Base-by-base conservation (phyloP, 768 basidiomycete species). In the Rhodosporidiobolus odoratus region DNA sequence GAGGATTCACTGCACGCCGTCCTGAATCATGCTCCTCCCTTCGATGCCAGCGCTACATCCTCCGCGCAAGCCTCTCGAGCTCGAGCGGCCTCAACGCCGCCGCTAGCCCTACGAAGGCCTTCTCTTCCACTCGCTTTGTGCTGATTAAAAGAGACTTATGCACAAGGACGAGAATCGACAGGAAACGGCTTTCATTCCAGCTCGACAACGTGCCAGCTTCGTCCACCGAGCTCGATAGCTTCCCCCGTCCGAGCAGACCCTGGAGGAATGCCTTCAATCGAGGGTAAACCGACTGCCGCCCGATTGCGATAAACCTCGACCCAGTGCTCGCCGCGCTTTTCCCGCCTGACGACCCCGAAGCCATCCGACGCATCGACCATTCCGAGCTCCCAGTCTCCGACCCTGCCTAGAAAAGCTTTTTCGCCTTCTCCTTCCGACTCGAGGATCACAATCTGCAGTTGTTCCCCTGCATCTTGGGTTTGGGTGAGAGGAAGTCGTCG, bases 301-400 rank as follows among this genome's bases (percentile, higher is more conserved):
- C 7, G 45, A 30, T 27, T 47, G 6, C 8, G 10, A 25, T 38
- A 25, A 6, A 50, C 25, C 34, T 48, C 60, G 16, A 23, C 30
- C 67, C 67, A 68, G 8, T 23, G 4, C 21, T 32, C 62, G 3
- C 30, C 52, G 3, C 17, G 21, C 60, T n/a, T 27, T 40, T 52
- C 35, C 30, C 48, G 25, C 48, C 47, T 27, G 4, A 50, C 61
- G 10, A 23, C 61, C 1, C 48, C 61, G 50, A 40, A 52, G 10
- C 58, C 37, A 3, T 25, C 47, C 37, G 13, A 13, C 30, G 10
- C 25, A 35, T 58, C 54, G 16, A 32, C 10, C 32, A 67, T 0
- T 17, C 59, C 66, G n/a, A 68, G 4, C 38, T 68, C 50, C 45
- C 48, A 66, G 12, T 50, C 48, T 1, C 74, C 74, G 2, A 69